Base-by-base conservation (phyloP, 768 basidiomycete species). In the Phlebiopsis flavidoalba region DNA sequence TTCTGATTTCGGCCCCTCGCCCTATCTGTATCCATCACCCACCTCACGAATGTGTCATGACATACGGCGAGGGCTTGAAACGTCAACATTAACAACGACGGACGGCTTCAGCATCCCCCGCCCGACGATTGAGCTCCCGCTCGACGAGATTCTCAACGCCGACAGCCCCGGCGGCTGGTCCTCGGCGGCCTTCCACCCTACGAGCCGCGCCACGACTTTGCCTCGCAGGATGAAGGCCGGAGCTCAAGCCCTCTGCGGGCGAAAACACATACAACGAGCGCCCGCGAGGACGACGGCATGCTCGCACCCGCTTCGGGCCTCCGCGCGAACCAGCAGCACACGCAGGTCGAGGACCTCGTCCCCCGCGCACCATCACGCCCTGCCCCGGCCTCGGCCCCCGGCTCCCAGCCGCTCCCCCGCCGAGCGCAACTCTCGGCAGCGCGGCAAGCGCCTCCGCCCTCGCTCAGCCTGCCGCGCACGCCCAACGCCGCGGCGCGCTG, bases 111-210 rank as follows among this genome's bases (percentile, higher is more conserved):
- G 80, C 72, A 84, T 93, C 63, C 71, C 73, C 21, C 84, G 91
- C 11, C 92, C 91, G 0, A 93, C 92, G 47, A 92, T 93, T 68
- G 91, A 93, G 70, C 83, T 93, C 26, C 87, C 88, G 5, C 81
- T 93, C n/a, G 91, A 94, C 65, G 91, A 94, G 63, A 79, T 93
- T 60, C 81, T 93, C 61, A 78, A 80, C 66, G 84, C 72, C 26
- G 73, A 71, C 72, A 73, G 70, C 60, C 67, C 73, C 37, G 65
- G 71, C 54, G 63, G 70, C 54, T 74, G 74, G 73, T 66, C 66
- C 35, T 36, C 64, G 8, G 60, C 59, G 19, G 63, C 59, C 58
- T 65, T 60, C 56, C 59, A 50, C 35, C 35, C 52, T n/a, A n/a
- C 14, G 52, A 53, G 31, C 31, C 52, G 31, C 52, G 52, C n/a